These are phyloP conservation scores for Xanthoceras sorbifolium DNA, from an alignment of 345 rosid genomes.

Conservation along the genomic window DNA sequence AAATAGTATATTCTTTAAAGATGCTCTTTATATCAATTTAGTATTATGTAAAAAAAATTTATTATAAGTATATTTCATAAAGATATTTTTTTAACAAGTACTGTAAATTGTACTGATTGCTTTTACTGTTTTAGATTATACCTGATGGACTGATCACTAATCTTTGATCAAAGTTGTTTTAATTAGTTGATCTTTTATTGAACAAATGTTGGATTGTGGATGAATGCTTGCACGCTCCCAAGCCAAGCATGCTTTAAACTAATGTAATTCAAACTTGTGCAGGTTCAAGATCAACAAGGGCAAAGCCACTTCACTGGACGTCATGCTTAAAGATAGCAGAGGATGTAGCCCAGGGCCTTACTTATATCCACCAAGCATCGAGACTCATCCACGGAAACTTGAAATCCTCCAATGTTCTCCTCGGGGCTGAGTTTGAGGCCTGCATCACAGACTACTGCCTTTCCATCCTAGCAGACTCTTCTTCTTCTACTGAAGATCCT, in stretches of 20 bases:
- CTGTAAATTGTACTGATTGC: too few relatives aligned
- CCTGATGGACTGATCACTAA: too few relatives aligned
- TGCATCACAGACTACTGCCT: conserved; percentile 86
- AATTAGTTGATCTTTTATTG: neutral
- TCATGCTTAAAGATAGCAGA: conserved; percentile 98
- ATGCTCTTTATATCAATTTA: too few relatives aligned
- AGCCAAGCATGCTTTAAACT: neutral
- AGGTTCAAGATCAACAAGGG: conserved; percentile 87
- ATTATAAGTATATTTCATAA: too few relatives aligned
- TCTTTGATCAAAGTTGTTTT: too few relatives aligned
- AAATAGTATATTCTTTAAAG: too few relatives aligned
- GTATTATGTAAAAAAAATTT: too few relatives aligned
- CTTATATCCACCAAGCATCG: conserved; percentile 86
- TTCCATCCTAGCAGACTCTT: conserved; percentile 55
- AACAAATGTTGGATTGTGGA: neutral
- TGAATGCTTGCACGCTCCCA: too few relatives aligned
- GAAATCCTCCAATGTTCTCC: conserved; percentile 83
- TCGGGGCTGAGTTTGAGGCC: conserved; percentile 92
- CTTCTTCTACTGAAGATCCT: conserved; percentile 60
- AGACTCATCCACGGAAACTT: conserved; percentile 83
- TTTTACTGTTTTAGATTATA: too few relatives aligned
- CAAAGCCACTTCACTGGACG: conserved; percentile 95
- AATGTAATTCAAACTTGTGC: conserved; percentile 13
- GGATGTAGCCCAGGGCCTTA: conserved; percentile 87
- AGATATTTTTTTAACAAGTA: too few relatives aligned